Percentiles rank a stretch among this genome's conserved stretches.
These are phyloP conservation scores for Cryptococcus sp. DNA, from an alignment of 1,284 basidiomycete species.

Conservation along the genomic window DNA sequence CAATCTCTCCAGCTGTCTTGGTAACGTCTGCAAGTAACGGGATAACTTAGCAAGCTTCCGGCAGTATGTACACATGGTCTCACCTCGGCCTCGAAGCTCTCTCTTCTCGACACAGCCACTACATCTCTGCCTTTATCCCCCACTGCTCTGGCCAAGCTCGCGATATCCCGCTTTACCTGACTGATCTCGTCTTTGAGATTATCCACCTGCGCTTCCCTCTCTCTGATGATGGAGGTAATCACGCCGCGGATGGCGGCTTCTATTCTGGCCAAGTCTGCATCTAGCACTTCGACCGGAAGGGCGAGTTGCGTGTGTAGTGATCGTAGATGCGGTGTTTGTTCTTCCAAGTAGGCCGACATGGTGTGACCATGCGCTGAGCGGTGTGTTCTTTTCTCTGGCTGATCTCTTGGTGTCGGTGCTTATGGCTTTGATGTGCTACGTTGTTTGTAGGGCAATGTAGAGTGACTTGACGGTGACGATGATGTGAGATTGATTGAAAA, in stretches of 20 bases:
- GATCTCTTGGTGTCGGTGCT: no score
- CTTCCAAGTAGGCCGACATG: slow-evolving; percentile 47
- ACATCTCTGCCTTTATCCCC: slow-evolving; percentile 42
- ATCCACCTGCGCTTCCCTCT: slow-evolving; percentile 48
- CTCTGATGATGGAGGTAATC: slow-evolving; percentile 40
- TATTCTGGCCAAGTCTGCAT: slow-evolving; percentile 42
- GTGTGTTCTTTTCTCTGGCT: no score
- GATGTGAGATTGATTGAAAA: no score
- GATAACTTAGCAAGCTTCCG: slow-evolving; percentile 2
- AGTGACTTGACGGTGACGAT: no score
- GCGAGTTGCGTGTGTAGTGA: slow-evolving; percentile 44
- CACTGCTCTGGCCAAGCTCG: slow-evolving; percentile 36
- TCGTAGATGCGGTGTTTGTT: slow-evolving; percentile 46
- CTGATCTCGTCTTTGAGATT: slow-evolving; percentile 40
- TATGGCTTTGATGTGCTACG: no score
- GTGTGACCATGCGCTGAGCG: no score
- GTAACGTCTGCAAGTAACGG: slow-evolving; percentile 31
- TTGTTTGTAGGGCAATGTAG: no score
- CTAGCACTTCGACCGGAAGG: slow-evolving; percentile 37
- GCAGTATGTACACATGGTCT: slow-evolving; percentile 3
- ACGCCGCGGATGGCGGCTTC: slow-evolving; percentile 45
- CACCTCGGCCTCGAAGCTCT: slow-evolving; percentile 38
- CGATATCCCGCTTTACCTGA: slow-evolving; percentile 31
- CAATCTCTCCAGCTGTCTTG: slow-evolving; percentile 40
- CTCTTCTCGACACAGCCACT: slow-evolving; percentile 27